phyloP scores from a whole-genome alignment of 805 yeast genomes.

The Barnettozyma salicaria region DNA sequence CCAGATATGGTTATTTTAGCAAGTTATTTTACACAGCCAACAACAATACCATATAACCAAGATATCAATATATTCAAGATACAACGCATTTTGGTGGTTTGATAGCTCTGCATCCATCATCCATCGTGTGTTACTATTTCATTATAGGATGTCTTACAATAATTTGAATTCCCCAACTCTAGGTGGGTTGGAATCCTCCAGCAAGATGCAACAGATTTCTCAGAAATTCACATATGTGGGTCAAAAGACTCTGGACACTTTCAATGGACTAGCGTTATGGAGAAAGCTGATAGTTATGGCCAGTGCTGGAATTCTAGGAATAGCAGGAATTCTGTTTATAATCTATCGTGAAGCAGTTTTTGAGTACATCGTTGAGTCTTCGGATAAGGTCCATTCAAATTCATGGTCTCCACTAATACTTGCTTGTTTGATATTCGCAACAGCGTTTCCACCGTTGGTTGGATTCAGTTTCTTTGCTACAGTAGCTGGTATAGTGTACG shows the following conservation, averaged over 20 bases:
- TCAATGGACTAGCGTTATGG: conserved; percentile 16
- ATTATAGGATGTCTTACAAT: too few species aligned
- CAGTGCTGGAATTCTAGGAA: neutral
- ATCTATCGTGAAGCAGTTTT: conserved; percentile 18
- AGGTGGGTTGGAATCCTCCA: neutral
- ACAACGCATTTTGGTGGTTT: too few species aligned
- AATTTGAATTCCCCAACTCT: too few species aligned
- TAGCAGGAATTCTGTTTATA: conserved; percentile 9
- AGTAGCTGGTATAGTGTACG: conserved; percentile 75
- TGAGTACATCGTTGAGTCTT: conserved; percentile 19
- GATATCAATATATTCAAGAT: too few species aligned
- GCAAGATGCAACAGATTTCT: neutral
- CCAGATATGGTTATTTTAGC: neutral
- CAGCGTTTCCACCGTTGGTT: conserved; percentile 85
- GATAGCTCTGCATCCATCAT: too few species aligned
- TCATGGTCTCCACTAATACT: conserved; percentile 39
- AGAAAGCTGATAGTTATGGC: conserved; percentile 10
- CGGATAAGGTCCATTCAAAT: conserved; percentile 22
- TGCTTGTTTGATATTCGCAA: conserved; percentile 48
- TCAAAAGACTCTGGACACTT: conserved; percentile 8
- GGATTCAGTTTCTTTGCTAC: conserved; percentile 73
- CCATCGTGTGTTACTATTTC: too few species aligned
- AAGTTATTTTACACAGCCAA: too few species aligned
- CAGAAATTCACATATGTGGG: conserved; percentile 4
- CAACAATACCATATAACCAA: too few species aligned